Percentiles rank a stretch among this genome's conserved stretches.
These are phyloP conservation scores for Scortechinia acanthostroma DNA, from an alignment of 2,329 filamentous ascomycete species.

Conservation along the genomic window DNA sequence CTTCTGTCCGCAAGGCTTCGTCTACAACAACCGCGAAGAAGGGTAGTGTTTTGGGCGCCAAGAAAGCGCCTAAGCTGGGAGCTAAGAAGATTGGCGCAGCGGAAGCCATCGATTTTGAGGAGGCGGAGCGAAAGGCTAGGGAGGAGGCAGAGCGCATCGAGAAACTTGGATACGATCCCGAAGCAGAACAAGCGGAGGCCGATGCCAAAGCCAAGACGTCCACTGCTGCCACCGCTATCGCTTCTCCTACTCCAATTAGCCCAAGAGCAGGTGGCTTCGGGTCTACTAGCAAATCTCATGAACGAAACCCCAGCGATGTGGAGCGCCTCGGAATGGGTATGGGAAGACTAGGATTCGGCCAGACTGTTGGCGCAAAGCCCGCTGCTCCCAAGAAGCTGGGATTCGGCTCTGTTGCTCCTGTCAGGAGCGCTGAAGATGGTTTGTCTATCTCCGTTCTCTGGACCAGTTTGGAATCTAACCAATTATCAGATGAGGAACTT, in stretches of 20 bases:
- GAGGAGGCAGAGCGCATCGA: constrained; percentile 94
- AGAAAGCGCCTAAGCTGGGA: constrained; percentile 76
- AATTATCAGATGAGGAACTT: constrained; percentile 50
- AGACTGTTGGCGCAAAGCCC: constrained; percentile 66
- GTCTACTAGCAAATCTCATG: constrained; percentile 36
- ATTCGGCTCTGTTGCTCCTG: constrained; percentile 77
- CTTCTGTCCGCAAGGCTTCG: constrained; percentile 73
- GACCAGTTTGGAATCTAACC: not conserved
- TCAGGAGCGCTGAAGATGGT: constrained; percentile 67
- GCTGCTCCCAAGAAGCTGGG: constrained; percentile 43
- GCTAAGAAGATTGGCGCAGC: constrained; percentile 76
- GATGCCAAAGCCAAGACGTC: constrained; percentile 20
- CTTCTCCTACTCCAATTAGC: constrained; percentile 69
- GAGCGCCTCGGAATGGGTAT: constrained; percentile 88
- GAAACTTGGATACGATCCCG: constrained; percentile 89
- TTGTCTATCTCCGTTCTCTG: constrained; percentile 9
- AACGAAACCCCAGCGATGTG: constrained; percentile 70
- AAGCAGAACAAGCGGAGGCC: constrained; percentile 63
- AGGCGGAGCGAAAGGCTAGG: constrained; percentile 91
- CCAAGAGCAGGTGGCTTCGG: constrained; percentile 57
- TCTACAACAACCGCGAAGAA: constrained; percentile 64
- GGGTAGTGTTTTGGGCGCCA: constrained; percentile 76
- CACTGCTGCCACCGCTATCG: constrained; percentile 51
- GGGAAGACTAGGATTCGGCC: constrained; percentile 77
- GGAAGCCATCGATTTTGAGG: constrained; percentile 88